Percentiles rank a stretch among this genome's conserved stretches.
phyloP scores from a whole-genome alignment of 306 rosid genomes.

The Bauhinia variegata region DNA sequence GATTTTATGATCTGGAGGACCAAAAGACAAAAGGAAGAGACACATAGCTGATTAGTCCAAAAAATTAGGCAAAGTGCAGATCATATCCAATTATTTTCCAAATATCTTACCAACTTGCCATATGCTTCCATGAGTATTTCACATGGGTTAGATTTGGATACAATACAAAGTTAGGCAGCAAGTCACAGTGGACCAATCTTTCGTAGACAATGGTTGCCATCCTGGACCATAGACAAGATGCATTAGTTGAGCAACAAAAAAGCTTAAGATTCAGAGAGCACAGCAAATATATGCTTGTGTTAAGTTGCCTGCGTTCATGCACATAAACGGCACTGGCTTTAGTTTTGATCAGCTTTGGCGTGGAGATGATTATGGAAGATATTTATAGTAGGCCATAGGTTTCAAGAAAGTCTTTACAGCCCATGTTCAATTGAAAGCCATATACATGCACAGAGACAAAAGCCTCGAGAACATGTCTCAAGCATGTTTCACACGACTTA shows the following conservation, averaged over 20 bases:
- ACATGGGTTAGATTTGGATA: conserved; percentile 32
- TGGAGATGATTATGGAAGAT: too few species aligned
- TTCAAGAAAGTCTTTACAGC: neutral
- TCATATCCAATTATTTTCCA: conserved; percentile 20
- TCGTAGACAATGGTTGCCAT: neutral
- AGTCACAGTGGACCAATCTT: conserved; percentile 22
- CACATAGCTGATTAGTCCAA: conserved; percentile 21
- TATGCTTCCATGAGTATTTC: conserved; percentile 24
- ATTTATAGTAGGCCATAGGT: neutral
- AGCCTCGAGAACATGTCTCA: neutral
- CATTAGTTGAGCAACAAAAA: neutral
- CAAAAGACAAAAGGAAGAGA: conserved; percentile 7
- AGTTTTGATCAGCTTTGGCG: neutral
- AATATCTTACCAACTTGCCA: conserved; percentile 35
- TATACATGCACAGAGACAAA: neutral
- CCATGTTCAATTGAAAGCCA: neutral
- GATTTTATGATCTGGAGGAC: conserved; percentile 16
- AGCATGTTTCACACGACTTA: neutral
- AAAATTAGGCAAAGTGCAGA: conserved; percentile 12
- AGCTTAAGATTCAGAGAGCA: conserved; percentile 2
- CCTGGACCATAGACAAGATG: neutral
- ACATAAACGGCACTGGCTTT: neutral
- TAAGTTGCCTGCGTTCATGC: neutral
- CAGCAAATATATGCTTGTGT: neutral
- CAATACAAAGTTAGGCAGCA: conserved; percentile 32